Evolutionary conservation across 306 rosid genomes (phyloP).

Genomic region (Medicago truncatula): MtrunA17r5.0-ANR NC_053045.1:34059001-34059500

Average conservation of each 20-base stretch:
- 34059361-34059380: too few relatives aligned
- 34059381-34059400: too few relatives aligned
- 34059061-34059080: not conserved
- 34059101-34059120: conserved; percentile 19
- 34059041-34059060: conserved; percentile 40
- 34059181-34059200: not conserved
- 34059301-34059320: not conserved
- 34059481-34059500: too few relatives aligned
- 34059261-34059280: not conserved
- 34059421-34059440: too few relatives aligned
- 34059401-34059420: too few relatives aligned
- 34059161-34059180: conserved; percentile 54
- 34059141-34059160: conserved; percentile 30
- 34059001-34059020: conserved; percentile 13
- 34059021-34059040: conserved; percentile 36
- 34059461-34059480: too few relatives aligned
- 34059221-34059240: too few relatives aligned
- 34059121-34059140: conserved; percentile 30
- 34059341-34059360: too few relatives aligned
- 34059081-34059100: conserved; percentile 34
- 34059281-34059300: not conserved
- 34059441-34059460: too few relatives aligned
- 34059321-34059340: not conserved
- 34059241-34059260: not conserved
- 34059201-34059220: not conserved